A percentile compares a stretch with the other conserved stretches of the same genome.
These are phyloP conservation scores for Apiotrichum gracile DNA, from an alignment of 1,284 basidiomycete species.

Conservation along the genomic window DNA sequence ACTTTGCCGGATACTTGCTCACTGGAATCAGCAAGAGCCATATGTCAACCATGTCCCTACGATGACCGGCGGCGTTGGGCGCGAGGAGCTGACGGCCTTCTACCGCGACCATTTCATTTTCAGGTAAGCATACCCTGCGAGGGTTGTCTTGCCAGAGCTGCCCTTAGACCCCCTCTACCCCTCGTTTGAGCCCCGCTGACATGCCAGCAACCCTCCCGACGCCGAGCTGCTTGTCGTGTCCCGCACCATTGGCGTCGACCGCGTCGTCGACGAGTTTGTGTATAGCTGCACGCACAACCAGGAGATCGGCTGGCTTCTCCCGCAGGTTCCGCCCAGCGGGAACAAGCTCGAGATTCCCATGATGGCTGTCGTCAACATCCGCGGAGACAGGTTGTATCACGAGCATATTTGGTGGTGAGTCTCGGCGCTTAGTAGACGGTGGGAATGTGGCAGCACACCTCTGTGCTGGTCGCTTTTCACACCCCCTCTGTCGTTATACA, in stretches of 20 bases:
- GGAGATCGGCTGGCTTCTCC: conserved; percentile 52
- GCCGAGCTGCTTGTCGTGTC: conserved; percentile 47
- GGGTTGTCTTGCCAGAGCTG: too few relatives aligned
- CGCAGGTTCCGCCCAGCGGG: conserved; percentile 51
- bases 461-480: not conserved
- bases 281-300: conserved; percentile 50
- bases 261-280: conserved; percentile 27
- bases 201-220: conserved; percentile 7
- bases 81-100: conserved; percentile 52
- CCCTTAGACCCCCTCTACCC: not conserved
- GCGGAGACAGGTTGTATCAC: conserved; percentile 55
- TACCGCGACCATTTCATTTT: conserved; percentile 48
- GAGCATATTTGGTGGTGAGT: conserved; percentile 50
- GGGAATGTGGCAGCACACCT: too few relatives aligned
- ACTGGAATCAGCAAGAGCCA: conserved; percentile 16
- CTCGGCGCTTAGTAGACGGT: too few relatives aligned
- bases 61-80: conserved; percentile 53
- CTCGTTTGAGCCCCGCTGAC: conserved; percentile 1
- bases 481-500: too few relatives aligned
- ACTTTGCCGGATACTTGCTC: not conserved
- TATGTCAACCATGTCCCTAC: conserved; percentile 31
- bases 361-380: conserved; percentile 55
- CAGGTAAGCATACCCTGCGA: conserved; percentile 13
- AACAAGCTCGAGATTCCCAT: conserved; percentile 54
- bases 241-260: conserved; percentile 22